Base-by-base conservation (phyloP, 768 basidiomycete species). In the Lanmaoa pseudosensibilis region DNA sequence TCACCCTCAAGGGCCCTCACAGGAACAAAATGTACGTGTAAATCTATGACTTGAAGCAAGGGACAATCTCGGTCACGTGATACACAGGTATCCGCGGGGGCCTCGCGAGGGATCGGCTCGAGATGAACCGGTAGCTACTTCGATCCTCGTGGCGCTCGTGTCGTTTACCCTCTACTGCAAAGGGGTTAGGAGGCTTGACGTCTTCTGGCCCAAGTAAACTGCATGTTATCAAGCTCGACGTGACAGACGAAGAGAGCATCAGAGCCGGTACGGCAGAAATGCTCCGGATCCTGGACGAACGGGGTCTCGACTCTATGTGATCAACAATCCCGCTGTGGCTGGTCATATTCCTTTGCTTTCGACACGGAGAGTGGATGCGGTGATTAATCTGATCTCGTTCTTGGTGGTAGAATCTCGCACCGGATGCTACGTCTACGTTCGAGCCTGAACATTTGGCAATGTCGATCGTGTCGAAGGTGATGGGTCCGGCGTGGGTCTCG, bases 271-370 rank as follows among this genome's bases (percentile, higher is more conserved):
- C 57, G 16, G 45, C 53, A 41, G 45, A 59, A 7, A 65, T 66
- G 15, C 57, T 63, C 12, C 54, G 54, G 36, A 55, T 72, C 36
- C 58, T 77, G 15, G 68, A 62, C 4, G 60, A 59, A 37, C 33
- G 21, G 16, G 70, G 70, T 5, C 53, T 75, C n/a, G 72, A 77
- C 62, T n/a, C n/a, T 75, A 72, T 40, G 59, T 74, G 23, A 54
- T 73, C 43, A 76, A 77, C 58, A 75, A 74, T 50, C 69, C 73
- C 13, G 72, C 63, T 2, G 65, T 72, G 43, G 74, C 75, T 45
- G 27, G 73, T 68, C 9, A 27, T 27, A 27, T 8, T n/a, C 18
- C 4, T n/a, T 5, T 39, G 38, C 40, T n/a, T 15, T 15, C 6
- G 30, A 37, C 32, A 25, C 16, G 10, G 13, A 23, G 23, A 23